These are phyloP conservation scores for Hortiboletus campestris DNA, from an alignment of 768 basidiomycete genomes.

Conservation along the genomic window DNA sequence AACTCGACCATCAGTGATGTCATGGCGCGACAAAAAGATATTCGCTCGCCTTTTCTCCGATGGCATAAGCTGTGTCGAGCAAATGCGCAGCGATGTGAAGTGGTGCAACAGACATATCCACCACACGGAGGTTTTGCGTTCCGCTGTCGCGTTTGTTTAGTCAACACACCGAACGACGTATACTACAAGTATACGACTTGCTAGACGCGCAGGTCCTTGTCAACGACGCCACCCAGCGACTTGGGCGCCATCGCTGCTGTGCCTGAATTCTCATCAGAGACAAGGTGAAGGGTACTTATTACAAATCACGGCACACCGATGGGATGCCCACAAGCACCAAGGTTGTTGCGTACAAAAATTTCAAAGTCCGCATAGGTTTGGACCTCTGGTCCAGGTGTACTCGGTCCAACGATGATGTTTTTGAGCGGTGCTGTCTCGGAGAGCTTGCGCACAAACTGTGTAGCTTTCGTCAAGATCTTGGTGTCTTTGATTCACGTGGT, in stretches of 20 bases:
- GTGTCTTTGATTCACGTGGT: slow-evolving; percentile 4
- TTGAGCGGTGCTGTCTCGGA: slow-evolving; percentile 17
- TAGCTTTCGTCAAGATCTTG: slow-evolving; percentile 17
- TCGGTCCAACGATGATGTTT: slow-evolving; percentile 16
- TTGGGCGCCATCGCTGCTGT: slow-evolving; percentile 20
- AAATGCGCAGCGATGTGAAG: slow-evolving; percentile 13
- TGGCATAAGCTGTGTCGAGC: slow-evolving; percentile 18
- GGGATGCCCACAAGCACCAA: slow-evolving; percentile 6
- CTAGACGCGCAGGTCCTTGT: slow-evolving; percentile 17
- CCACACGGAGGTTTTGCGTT: slow-evolving; percentile 17
- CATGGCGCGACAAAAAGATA: background rate
- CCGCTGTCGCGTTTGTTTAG: slow-evolving; percentile 1
- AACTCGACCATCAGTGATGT: background rate
- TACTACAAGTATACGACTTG: background rate
- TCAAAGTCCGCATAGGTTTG: slow-evolving; percentile 18
- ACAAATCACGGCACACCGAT: slow-evolving; percentile 3
- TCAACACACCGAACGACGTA: background rate
- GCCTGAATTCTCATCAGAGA: slow-evolving; percentile 8
- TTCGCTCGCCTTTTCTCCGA: slow-evolving; percentile 12
- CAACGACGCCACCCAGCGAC: slow-evolving; percentile 18
- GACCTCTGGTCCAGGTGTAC: slow-evolving; percentile 20
- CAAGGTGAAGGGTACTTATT: background rate
- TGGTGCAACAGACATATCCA: slow-evolving; percentile 18
- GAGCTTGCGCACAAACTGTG: slow-evolving; percentile 11
- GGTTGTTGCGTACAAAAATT: background rate